Conservation (phyloP, 192 early-diverging fungal genomes). For the Coemansia sp. region DNA sequence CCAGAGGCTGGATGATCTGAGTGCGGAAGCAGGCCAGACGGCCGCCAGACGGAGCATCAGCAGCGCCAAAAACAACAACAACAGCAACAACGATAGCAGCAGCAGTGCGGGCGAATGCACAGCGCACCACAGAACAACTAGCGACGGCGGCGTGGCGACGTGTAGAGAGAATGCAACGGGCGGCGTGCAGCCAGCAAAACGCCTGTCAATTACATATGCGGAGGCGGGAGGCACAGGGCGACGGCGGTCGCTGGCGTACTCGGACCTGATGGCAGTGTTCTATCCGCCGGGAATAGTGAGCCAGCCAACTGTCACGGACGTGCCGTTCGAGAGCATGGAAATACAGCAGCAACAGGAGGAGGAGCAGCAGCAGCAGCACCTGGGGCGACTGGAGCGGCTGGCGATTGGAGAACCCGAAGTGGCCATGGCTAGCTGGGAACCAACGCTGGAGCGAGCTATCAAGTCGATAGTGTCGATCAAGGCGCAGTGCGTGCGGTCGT, state of each 20-base stretch:
- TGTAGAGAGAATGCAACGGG: not conserved
- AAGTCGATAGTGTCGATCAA: conserved; percentile 78
- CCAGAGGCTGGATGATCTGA: no score
- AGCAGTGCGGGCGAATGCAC: not conserved
- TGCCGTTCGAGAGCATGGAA: conserved; percentile 32
- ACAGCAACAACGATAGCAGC: not conserved
- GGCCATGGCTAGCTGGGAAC: conserved; percentile 60
- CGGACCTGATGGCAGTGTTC: conserved; percentile 54
- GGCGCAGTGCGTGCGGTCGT: conserved; percentile 73
- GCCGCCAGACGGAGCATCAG: not conserved
- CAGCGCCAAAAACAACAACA: not conserved
- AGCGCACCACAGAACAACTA: not conserved
- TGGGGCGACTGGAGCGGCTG: conserved; percentile 3
- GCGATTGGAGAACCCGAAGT: conserved; percentile 11
- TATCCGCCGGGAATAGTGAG: conserved; percentile 47
- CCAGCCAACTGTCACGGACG: conserved; percentile 46
- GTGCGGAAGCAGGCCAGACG: no score
- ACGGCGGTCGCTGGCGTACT: conserved; percentile 43
- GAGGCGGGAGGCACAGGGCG: conserved; percentile 25
- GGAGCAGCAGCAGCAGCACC: no score
- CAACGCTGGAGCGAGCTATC: conserved; percentile 69
- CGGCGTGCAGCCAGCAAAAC: conserved; percentile 10
- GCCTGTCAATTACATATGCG: conserved; percentile 29
- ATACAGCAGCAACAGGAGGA: no score
- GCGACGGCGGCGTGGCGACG: not conserved